A percentile compares a stretch with the other conserved stretches of the same genome.
These are phyloP conservation scores for Aspergillus brasiliensis DNA, from an alignment of 2,329 filamentous ascomycete species.

Conservation along the genomic window DNA sequence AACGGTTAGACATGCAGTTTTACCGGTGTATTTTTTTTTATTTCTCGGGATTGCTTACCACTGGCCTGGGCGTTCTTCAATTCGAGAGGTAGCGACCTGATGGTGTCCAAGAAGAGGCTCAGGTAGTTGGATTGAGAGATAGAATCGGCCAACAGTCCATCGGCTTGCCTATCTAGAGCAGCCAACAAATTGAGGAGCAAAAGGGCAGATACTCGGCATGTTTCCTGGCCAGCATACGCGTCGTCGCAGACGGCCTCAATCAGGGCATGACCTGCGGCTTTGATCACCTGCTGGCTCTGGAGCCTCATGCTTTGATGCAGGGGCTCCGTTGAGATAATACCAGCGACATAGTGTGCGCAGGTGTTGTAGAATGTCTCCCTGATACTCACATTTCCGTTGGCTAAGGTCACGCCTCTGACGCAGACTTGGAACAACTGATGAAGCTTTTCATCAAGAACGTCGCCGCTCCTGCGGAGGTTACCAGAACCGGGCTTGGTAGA, in stretches of 20 bases:
- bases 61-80: constrained; percentile 60
- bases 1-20: constrained; percentile 11
- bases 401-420: constrained; percentile 74
- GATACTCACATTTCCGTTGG: constrained; percentile 69
- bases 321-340: constrained; percentile 57
- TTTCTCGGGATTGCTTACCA: constrained; percentile 53
- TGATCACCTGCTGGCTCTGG: constrained; percentile 69
- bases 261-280: constrained; percentile 76
- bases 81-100: constrained; percentile 75
- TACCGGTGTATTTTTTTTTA: too few relatives aligned
- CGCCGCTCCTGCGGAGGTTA: constrained; percentile 55
- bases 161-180: constrained; percentile 69
- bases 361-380: constrained; percentile 89
- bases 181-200: constrained; percentile 80
- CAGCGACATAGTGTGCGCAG: constrained; percentile 79
- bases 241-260: constrained; percentile 91
- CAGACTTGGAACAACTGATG: constrained; percentile 90
- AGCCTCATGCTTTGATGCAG: constrained; percentile 50
- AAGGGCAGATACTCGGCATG: constrained; percentile 81
- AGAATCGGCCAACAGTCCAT: constrained; percentile 73
- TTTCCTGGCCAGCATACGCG: constrained; percentile 79
- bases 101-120: constrained; percentile 82
- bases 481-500: constrained; percentile 40
- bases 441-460: constrained; percentile 82
- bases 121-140: constrained; percentile 89